phyloP scores from a whole-genome alignment of 1,284 basidiomycete genomes.

The Tylopilus sp. region DNA sequence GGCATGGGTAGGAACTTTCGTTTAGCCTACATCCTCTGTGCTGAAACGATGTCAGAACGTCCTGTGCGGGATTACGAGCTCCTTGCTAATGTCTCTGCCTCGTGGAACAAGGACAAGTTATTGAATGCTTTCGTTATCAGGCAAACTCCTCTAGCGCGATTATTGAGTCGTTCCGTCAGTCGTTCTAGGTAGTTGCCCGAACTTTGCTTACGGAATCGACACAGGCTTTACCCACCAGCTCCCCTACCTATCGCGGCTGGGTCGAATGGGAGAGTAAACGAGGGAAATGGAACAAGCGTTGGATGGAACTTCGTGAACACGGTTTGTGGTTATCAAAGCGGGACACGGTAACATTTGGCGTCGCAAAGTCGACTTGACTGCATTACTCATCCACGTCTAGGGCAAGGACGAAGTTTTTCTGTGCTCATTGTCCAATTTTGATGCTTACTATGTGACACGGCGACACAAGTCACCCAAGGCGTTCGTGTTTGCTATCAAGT shows the following conservation, averaged over 20 bases:
- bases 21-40: not conserved
- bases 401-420: conserved; percentile 78
- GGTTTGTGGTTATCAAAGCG: conserved; percentile 81
- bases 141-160: conserved; percentile 56
- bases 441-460: conserved; percentile 73
- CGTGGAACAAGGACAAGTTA: conserved; percentile 78
- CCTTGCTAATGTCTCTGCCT: conserved; percentile 64
- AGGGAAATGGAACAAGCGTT: conserved; percentile 89
- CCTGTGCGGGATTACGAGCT: conserved; percentile 80
- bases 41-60: conserved; percentile 55
- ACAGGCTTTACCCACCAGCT: conserved; percentile 65
- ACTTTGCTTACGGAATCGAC: conserved; percentile 7
- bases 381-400: conserved; percentile 38
- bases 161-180: conserved; percentile 58
- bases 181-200: conserved; percentile 5
- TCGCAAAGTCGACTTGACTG: not conserved
- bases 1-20: conserved; percentile 65
- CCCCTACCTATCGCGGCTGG: conserved; percentile 67
- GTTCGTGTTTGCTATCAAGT: conserved; percentile 81
- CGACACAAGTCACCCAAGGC: conserved; percentile 70
- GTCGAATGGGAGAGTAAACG: conserved; percentile 83
- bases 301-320: conserved; percentile 79
- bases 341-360: conserved; percentile 57
- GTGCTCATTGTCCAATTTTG: conserved; percentile 80
- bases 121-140: conserved; percentile 75